Evolutionary conservation across 2,329 filamentous ascomycete genomes (phyloP).

Genomic region (Moelleriella libera): DNA sequence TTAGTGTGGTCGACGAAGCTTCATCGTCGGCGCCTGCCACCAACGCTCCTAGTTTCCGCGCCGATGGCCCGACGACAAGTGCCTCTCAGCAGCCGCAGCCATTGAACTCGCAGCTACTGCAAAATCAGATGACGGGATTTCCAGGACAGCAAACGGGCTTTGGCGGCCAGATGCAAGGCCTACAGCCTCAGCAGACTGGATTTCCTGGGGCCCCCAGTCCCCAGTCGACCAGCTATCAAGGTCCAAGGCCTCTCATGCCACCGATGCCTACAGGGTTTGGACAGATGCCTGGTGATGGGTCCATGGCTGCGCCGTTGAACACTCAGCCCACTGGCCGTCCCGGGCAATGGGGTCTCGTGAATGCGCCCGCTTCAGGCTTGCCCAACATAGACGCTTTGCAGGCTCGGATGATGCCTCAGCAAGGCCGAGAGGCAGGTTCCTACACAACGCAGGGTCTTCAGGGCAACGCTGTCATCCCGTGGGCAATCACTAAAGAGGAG

Average conservation of each 20-base stretch:
- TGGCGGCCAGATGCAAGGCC: slow-evolving; percentile 38
- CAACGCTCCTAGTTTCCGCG: slow-evolving; percentile 58
- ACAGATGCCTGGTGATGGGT: slow-evolving; percentile 34
- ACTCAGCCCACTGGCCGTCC: slow-evolving; percentile 89
- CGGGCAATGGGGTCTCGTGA: slow-evolving; percentile 97
- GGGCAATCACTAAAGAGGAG: slow-evolving; percentile 97
- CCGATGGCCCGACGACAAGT: slow-evolving; percentile 33
- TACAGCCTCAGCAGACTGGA: slow-evolving; percentile 58
- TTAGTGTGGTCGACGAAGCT: slow-evolving; percentile 68
- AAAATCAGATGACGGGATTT: slow-evolving; percentile 56
- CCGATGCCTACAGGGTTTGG: slow-evolving; percentile 52
- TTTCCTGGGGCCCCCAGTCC: slow-evolving; percentile 53
- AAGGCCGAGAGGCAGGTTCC: slow-evolving; percentile 68
- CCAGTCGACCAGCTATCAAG: slow-evolving; percentile 66
- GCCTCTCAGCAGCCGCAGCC: slow-evolving; percentile 56
- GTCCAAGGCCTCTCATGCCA: slow-evolving; percentile 82
- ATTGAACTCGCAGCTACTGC: slow-evolving; percentile 53
- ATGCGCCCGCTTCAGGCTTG: slow-evolving; percentile 75
- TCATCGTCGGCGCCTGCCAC: slow-evolving; percentile 34
- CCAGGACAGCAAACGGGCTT: slow-evolving; percentile 44
- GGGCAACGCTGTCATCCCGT: slow-evolving; percentile 91
- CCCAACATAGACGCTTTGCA: slow-evolving; percentile 91
- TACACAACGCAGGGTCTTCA: slow-evolving; percentile 80
- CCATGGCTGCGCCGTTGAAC: slow-evolving; percentile 56
- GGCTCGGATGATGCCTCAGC: slow-evolving; percentile 93